Evolutionary conservation across 2,329 filamentous ascomycete genomes (phyloP).

Genomic region (Phaeoacremonium minimum): DNA sequence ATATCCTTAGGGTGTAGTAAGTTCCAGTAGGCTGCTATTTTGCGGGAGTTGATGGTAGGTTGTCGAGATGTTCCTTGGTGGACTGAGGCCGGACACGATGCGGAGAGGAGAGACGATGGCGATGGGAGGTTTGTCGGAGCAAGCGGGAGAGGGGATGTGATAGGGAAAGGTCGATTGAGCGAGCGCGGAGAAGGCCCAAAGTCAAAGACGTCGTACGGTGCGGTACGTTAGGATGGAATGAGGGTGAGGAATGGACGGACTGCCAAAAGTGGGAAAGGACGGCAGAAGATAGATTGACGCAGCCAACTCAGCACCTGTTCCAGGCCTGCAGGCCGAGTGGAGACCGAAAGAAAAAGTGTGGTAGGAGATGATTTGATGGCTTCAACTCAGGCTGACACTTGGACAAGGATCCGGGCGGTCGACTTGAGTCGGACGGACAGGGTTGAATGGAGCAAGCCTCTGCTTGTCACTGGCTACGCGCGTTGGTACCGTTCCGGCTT

Average conservation of each 20-base stretch:
- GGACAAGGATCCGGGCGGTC: background rate
- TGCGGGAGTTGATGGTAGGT: too few relatives aligned
- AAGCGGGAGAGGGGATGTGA: conserved; percentile 9
- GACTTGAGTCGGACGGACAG: background rate
- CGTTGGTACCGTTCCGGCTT: too few relatives aligned
- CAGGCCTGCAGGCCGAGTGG: background rate
- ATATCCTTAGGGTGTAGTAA: too few relatives aligned
- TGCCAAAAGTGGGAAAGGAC: background rate
- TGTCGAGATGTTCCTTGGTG: too few relatives aligned
- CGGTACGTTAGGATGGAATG: background rate
- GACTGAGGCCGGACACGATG: background rate
- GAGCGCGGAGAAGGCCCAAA: too few relatives aligned
- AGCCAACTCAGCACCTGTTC: background rate
- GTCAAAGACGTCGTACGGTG: background rate
- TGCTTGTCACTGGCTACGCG: too few relatives aligned
- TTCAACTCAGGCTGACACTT: background rate
- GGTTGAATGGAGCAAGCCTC: too few relatives aligned
- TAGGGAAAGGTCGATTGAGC: too few relatives aligned
- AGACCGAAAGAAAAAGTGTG: background rate
- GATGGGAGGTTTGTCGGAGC: background rate
- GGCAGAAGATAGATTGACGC: background rate
- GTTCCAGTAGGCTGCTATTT: too few relatives aligned
- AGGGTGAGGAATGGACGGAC: background rate
- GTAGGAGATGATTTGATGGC: background rate
- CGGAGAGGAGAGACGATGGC: background rate